These are phyloP conservation scores for Primulina eburnea DNA, from an alignment of 257 asterid genomes.

Conservation along the genomic window DNA sequence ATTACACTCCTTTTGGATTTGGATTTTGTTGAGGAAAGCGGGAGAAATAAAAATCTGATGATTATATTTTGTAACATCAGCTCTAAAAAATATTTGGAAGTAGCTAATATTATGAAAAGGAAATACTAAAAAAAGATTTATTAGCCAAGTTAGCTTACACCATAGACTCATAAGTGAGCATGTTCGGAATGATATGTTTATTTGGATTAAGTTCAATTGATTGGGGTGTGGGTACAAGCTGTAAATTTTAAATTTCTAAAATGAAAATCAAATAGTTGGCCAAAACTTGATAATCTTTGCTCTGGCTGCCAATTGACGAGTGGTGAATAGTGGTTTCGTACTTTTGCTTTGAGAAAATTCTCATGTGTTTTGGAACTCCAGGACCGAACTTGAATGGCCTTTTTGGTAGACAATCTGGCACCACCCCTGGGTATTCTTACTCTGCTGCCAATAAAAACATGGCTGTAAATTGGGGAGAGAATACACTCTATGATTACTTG, in stretches of 20 bases:
- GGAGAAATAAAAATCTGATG: not conserved
- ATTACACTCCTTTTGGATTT: not conserved
- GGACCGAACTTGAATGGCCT: constrained; percentile 96
- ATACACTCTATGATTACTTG: constrained; percentile 83
- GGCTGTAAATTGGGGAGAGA: constrained; percentile 93
- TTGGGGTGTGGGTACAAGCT: not conserved
- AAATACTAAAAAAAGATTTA: not conserved
- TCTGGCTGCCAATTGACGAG: not conserved
- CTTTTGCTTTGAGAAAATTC: not conserved
- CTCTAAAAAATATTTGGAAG: not conserved
- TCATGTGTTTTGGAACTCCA: constrained; percentile 21
- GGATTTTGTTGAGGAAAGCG: not conserved
- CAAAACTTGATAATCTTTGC: no score
- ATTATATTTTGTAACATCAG: not conserved
- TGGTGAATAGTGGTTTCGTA: constrained; percentile 3
- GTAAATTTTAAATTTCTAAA: no score
- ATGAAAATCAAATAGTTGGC: not conserved
- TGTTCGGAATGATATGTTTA: no score
- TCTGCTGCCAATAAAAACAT: constrained; percentile 84
- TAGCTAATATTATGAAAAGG: not conserved
- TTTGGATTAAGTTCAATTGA: no score
- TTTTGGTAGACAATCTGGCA: constrained; percentile 90
- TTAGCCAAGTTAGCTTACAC: not conserved
- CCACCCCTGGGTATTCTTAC: constrained; percentile 91
- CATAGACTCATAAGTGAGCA: not conserved